Percentiles rank a stretch among this genome's conserved stretches.
phyloP scores from a whole-genome alignment of 495 filamentous ascomycete species.

The Friedmanniomyces simplex region DNA sequence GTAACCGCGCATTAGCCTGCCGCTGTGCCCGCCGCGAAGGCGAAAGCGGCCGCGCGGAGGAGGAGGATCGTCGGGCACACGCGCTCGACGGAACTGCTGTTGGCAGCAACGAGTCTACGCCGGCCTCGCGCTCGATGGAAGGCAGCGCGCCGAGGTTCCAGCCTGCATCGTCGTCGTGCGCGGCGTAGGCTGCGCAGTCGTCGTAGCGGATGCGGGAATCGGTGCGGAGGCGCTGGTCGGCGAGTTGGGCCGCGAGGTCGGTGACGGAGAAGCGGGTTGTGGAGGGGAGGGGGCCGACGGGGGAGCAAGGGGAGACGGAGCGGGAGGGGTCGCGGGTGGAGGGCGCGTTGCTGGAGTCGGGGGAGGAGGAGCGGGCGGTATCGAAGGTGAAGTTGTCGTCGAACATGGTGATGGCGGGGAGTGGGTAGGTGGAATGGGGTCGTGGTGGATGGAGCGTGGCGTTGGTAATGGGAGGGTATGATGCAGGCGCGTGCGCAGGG shows the following conservation, averaged over 20 bases:
- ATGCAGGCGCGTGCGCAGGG: no score
- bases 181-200: constrained; percentile 13
- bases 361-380: constrained; percentile 5
- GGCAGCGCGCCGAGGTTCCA: constrained; percentile 1
- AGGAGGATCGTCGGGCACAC: background rate
- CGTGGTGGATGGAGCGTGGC: no score
- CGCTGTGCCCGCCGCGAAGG: constrained; percentile 8
- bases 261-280: constrained; percentile 5
- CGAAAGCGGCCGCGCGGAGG: constrained; percentile 15
- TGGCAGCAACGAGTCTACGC: background rate
- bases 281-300: constrained; percentile 1
- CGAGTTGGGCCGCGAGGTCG: constrained; percentile 14
- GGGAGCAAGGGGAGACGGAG: constrained; percentile 16
- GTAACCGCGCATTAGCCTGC: constrained; percentile 9
- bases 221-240: background rate
- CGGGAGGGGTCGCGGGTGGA: constrained; percentile 8
- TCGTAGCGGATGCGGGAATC: constrained; percentile 14
- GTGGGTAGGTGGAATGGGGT: background rate
- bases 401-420: constrained; percentile 3
- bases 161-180: constrained; percentile 16
- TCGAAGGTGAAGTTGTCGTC: constrained; percentile 17
- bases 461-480: no score
- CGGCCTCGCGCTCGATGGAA: background rate
- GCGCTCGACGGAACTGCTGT: no score
- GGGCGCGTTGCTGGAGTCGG: constrained; percentile 10